These are phyloP conservation scores for Cylindrotheca fusiformis DNA, from an alignment of 108 stramenopile genomes.

Conservation along the genomic window DNA sequence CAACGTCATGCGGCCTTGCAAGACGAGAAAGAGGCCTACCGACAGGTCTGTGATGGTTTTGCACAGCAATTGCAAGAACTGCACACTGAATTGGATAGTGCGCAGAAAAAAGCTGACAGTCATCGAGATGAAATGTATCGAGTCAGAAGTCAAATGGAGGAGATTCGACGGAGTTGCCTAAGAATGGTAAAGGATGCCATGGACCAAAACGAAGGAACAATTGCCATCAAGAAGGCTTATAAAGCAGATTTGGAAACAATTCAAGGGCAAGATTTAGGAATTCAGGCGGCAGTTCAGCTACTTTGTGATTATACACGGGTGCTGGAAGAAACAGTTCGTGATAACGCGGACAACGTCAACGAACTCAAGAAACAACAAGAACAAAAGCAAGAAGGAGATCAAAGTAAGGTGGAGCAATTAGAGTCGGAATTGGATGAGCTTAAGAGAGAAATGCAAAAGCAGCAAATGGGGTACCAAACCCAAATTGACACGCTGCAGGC, in stretches of 20 bases:
- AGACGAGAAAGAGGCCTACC: constrained; percentile 88
- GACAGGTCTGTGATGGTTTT: constrained; percentile 88
- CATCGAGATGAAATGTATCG: constrained; percentile 71
- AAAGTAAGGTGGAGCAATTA: constrained; percentile 47
- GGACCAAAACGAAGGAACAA: constrained; percentile 29
- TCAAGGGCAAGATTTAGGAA: constrained; percentile 48
- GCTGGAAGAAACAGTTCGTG: constrained; percentile 43
- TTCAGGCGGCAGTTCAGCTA: constrained; percentile 47
- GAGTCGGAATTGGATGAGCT: constrained; percentile 43
- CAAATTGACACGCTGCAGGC: constrained; percentile 46
- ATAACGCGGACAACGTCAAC: constrained; percentile 42
- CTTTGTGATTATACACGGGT: constrained; percentile 45
- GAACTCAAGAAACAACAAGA: constrained; percentile 50
- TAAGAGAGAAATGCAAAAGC: constrained; percentile 47
- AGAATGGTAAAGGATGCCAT: constrained; percentile 60
- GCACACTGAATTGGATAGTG: constrained; percentile 68
- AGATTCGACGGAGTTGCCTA: constrained; percentile 56
- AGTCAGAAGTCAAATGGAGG: constrained; percentile 65
- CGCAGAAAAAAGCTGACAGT: constrained; percentile 49
- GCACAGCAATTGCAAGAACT: constrained; percentile 72
- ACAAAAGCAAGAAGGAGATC: constrained; percentile 57
- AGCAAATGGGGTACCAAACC: constrained; percentile 36
- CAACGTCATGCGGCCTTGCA: constrained; percentile 77
- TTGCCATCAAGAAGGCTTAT: constrained; percentile 40
- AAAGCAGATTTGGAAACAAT: constrained; percentile 62